Base-by-base conservation (phyloP, 345 rosid species). In the Acer negundo region DNA sequence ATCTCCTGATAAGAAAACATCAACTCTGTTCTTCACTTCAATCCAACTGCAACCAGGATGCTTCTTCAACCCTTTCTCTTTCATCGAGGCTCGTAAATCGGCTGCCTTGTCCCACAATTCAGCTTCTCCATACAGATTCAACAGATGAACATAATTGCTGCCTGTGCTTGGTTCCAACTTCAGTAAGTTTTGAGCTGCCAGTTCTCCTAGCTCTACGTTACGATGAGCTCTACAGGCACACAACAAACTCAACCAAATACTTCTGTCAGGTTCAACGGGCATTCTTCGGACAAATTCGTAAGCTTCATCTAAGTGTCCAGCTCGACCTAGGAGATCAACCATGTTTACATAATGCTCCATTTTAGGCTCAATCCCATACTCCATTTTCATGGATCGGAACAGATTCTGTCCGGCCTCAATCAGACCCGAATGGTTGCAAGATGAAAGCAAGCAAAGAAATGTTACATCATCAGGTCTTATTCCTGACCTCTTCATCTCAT, bases 11-110 rank as follows among this genome's bases (percentile, higher is more conserved):
- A 75, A 83, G 86, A 94, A 94, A 79, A 85, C 83, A 79, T 80
- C 85, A 38, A 82, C 81, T 6, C 24, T 79, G 63, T 89, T 79
- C 72, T 81, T 80, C 56, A 82, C 71, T 79, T 88, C 94, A 78
- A 93, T 92, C 98, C 94, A 90, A 79, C 95, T 94, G 73, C 92
- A 86, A 62, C 98, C 98, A 28, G 95, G 95, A 65, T 53, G 86
- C 83, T 92, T 94, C 82, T 91, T 89, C 86, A 89, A 76, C 61
- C 90, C 87, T 74, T 79, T 86, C 67, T 88, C 92, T 82, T 87
- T 94, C 94, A 90, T 90, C 44, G 77, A 82, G 15, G 83, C 74
- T 78, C 88, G 68, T 73, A 92, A 58, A 35, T 85, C 83, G 46
- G 85, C 94, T 35, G 91, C 91, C 78, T 75, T 83, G 17, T 87